Evolutionary conservation across 495 filamentous ascomycete genomes (phyloP).

Genomic region (Immersiella caudata): DNA sequence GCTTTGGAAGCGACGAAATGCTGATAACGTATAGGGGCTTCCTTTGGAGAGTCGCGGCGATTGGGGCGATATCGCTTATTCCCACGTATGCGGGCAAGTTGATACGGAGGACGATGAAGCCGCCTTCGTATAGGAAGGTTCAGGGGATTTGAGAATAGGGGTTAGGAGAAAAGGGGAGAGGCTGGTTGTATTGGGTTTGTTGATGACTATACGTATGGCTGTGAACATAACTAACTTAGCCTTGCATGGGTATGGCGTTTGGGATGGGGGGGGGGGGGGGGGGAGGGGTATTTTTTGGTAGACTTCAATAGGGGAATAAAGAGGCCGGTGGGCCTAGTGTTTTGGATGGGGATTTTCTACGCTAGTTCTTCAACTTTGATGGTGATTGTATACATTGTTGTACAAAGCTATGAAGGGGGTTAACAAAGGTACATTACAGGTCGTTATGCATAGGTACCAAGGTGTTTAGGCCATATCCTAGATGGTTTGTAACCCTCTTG

Average conservation of each 20-base stretch:
- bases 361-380: background rate
- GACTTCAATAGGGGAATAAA: background rate
- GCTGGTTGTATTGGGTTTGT: constrained; percentile 17
- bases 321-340: background rate
- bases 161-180: constrained; percentile 13
- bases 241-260: background rate
- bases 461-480: too few species aligned
- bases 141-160: constrained; percentile 56
- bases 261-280: background rate
- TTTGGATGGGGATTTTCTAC: background rate
- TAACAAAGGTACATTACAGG: too few species aligned
- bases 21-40: constrained; percentile 62
- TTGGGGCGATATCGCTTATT: constrained; percentile 74
- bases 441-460: too few species aligned
- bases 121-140: constrained; percentile 95
- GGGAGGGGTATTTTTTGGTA: background rate
- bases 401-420: background rate
- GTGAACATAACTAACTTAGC: constrained; percentile 3
- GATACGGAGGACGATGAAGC: constrained; percentile 79
- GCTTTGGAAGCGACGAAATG: background rate
- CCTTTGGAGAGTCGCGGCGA: constrained; percentile 82
- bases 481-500: too few species aligned
- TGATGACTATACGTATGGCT: constrained; percentile 9
- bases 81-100: constrained; percentile 88
- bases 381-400: background rate